A percentile compares a stretch with the other conserved stretches of the same genome.
These are phyloP conservation scores for Phytopythium litorale DNA, from an alignment of 352 stramenopile species.

Conservation along the genomic window DNA sequence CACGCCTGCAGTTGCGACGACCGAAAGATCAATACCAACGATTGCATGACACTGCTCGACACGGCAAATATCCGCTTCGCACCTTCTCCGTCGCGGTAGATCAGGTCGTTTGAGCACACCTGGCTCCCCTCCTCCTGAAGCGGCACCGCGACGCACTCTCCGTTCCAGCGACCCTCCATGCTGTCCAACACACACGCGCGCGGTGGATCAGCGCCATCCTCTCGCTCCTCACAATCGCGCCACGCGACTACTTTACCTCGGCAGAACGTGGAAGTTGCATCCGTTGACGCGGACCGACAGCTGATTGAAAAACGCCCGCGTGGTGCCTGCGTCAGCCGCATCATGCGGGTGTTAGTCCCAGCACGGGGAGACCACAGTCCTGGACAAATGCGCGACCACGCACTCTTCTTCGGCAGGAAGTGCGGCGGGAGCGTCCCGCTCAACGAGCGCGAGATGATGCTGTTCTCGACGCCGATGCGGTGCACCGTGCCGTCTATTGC, in stretches of 20 bases:
- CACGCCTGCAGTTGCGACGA: slow-evolving; percentile 27
- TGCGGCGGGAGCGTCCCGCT: slow-evolving; percentile 41
- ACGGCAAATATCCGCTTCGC: not conserved
- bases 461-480: slow-evolving; percentile 80
- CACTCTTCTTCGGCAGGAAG: slow-evolving; percentile 56
- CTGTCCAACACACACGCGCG: slow-evolving; percentile 10
- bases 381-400: not conserved
- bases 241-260: slow-evolving; percentile 18
- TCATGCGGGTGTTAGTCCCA: not conserved
- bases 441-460: slow-evolving; percentile 65
- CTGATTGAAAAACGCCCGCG: slow-evolving; percentile 83
- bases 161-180: slow-evolving; percentile 87
- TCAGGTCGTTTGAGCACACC: slow-evolving; percentile 83
- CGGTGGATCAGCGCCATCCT: not conserved
- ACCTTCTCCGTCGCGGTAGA: slow-evolving; percentile 82
- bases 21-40: not conserved
- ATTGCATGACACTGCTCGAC: not conserved
- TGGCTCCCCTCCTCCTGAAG: slow-evolving; percentile 74
- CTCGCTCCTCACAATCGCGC: not conserved
- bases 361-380: not conserved
- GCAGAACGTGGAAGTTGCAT: slow-evolving; percentile 83
- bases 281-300: slow-evolving; percentile 82
- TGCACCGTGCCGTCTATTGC: slow-evolving; percentile 70
- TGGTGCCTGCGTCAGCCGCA: slow-evolving; percentile 13
- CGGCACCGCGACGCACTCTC: slow-evolving; percentile 70